Percentiles rank a stretch among this genome's conserved stretches.
These are phyloP conservation scores for Onygenales sp. DNA, from an alignment of 2,329 filamentous ascomycete species.

Conservation along the genomic window DNA sequence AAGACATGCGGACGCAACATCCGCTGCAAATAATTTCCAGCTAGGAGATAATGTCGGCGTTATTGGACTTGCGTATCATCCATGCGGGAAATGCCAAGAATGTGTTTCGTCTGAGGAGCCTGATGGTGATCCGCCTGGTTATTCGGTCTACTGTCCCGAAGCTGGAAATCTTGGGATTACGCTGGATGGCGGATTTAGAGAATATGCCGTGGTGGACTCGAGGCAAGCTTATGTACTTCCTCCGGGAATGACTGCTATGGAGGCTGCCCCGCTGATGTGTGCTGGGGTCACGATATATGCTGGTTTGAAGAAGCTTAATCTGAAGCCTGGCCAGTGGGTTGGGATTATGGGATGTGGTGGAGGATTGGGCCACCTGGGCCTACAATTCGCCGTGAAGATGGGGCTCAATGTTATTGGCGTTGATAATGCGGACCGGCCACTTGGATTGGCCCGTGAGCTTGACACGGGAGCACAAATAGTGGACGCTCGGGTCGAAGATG, in stretches of 20 bases:
- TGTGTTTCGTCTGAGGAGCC: background rate
- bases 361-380: slow-evolving; percentile 26
- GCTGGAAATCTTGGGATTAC: slow-evolving; percentile 4
- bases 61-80: background rate
- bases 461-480: slow-evolving; percentile 26
- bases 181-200: slow-evolving; percentile 14
- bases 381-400: slow-evolving; percentile 28
- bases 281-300: slow-evolving; percentile 33
- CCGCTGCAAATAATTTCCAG: background rate
- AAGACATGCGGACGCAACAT: slow-evolving; percentile 5
- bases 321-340: slow-evolving; percentile 24
- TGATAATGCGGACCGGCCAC: slow-evolving; percentile 19
- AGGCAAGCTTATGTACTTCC: slow-evolving; percentile 17
- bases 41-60: background rate
- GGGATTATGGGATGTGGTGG: slow-evolving; percentile 33
- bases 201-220: slow-evolving; percentile 17
- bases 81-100: background rate
- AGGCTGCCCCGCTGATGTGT: slow-evolving; percentile 35
- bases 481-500: slow-evolving; percentile 27
- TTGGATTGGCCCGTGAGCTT: slow-evolving; percentile 22
- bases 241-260: slow-evolving; percentile 23
- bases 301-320: slow-evolving; percentile 27
- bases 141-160: background rate
- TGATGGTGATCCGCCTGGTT: background rate
- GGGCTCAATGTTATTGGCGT: slow-evolving; percentile 28